Base-by-base conservation (phyloP, 1,139 yeast genomes). In the Candida frijolesensis region DNA sequence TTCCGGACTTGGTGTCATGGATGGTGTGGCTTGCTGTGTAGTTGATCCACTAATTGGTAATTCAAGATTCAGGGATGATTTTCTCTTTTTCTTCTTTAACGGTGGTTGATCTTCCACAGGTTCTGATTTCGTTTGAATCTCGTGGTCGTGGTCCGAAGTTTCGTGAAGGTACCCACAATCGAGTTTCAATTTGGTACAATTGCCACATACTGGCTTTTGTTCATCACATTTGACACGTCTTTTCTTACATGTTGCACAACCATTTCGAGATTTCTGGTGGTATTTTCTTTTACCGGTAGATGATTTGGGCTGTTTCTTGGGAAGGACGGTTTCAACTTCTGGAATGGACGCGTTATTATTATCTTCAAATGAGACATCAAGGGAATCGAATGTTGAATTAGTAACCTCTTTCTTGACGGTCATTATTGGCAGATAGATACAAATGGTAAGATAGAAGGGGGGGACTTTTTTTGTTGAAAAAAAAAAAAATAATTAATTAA, bases 191-290 rank as follows among this genome's bases (percentile, higher is more conserved):
- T 88, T 85, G 51, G 75, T 70, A 67, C 98, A 92, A 67, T 90
- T 90, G 29, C 74, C 75, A 66, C 98, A 92, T 14, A 74, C 65
- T 0, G 98, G 98, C 58, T 84, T 87, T 0, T 76, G 74, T 66
- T 92, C 98, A 65, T 92, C 97, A 73, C 98, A 92, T 64, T 92
- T 92, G 44, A 92, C 96, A 49, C 97, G 74, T 59, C 97, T 79
- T 58, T 82, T 79, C 63, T 92, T 92, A 68, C 98, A 92, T 1
- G 96, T 89, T 42, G 85, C 80, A 67, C 98, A 92, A 0, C 98
- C 98, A 47, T 83, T 82, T 53, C 96, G 78, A 33, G 96, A 88
- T 67, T 92, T 92, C 55, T 85, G 89, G 63, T 92, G 98, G 65
- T 84, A 87, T 63, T 85, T 85, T 51, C 96, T 74, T 64, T 82